Base-by-base conservation (phyloP, 2,329 filamentous ascomycete genomes). In the Dothiorella sarmentorum region DNA sequence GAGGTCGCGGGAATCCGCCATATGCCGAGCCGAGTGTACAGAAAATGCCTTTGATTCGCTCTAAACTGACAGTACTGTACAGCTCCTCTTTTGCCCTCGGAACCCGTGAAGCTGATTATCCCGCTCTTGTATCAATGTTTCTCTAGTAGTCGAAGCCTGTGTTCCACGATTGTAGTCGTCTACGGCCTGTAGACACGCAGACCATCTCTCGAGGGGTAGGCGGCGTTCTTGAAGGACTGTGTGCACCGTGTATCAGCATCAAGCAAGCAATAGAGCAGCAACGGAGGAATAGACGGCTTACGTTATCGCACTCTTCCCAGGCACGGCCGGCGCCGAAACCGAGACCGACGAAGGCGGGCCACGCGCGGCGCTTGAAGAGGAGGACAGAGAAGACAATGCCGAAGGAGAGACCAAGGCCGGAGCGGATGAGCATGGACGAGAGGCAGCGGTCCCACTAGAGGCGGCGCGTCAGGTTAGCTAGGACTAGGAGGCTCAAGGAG, bases 341-440 rank as follows among this genome's bases (percentile, higher is more conserved):
- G 58, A 93, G 83, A 65, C 94, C 94, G 65, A 96, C 85, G 73
- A 91, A 94, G n/a, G 92, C 94, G 60, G 94, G 94, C 91, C 93
- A 99, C 65, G 94, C 90, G 80, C 94, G 88, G 77, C 95, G 89
- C 84, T 96, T 96, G 85, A 99, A 99, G 58, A 99, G 80, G 60
- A 99, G 88, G 62, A 99, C 92, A 62, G 94, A 97, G 82, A 99
- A 97, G 78, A 99, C 90, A 75, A 99, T 88, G 73, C 94, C 94
- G 79, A 99, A 99, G 67, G 89, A 91, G 73, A 97, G 89, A 71
- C 94, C 94, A 76, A 99, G 88, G 59, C 90, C 88, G 65, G 93
- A 97, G 78, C 95, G 92, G 82, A 99, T 95, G 73, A 99, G 85
- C 76, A 97, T 85, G 72, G 95, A 97, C 68, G 94, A 97, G 68